These are phyloP conservation scores for Abrus precatorius DNA, from an alignment of 306 rosid species.

Conservation along the genomic window DNA sequence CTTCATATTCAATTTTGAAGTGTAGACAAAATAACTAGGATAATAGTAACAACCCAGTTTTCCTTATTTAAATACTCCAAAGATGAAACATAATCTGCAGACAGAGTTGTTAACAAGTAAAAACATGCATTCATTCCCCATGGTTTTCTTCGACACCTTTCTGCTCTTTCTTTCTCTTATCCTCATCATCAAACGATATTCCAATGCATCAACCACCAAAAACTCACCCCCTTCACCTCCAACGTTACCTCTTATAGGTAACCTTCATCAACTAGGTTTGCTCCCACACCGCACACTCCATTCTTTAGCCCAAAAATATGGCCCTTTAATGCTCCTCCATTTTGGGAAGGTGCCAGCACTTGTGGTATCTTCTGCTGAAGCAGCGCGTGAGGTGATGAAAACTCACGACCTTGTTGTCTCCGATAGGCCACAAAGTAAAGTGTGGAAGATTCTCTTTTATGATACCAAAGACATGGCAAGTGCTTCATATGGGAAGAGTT, in stretches of 20 bases:
- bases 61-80: no score
- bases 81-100: no score
- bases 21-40: no score
- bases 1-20: no score
- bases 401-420: conserved; percentile 36
- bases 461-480: conserved; percentile 20
- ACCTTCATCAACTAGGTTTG: conserved; percentile 30
- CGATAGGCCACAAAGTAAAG: conserved; percentile 28
- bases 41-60: no score
- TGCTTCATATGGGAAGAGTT: conserved; percentile 6
- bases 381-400: conserved; percentile 28
- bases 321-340: conserved; percentile 28
- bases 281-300: conserved; percentile 37
- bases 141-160: conserved; percentile 21
- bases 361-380: conserved; percentile 28
- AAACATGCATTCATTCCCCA: neutral
- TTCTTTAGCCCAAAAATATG: conserved; percentile 32
- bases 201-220: neutral
- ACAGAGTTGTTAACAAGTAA: no score
- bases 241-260: conserved; percentile 29
- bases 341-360: conserved; percentile 32
- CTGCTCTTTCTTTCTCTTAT: neutral
- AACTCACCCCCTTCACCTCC: conserved; percentile 47
- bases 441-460: conserved; percentile 17
- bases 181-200: conserved; percentile 32